Evolutionary conservation across 2,329 filamentous ascomycete genomes (phyloP).

Genomic region (Pseudogymnoascus sp.): DNA sequence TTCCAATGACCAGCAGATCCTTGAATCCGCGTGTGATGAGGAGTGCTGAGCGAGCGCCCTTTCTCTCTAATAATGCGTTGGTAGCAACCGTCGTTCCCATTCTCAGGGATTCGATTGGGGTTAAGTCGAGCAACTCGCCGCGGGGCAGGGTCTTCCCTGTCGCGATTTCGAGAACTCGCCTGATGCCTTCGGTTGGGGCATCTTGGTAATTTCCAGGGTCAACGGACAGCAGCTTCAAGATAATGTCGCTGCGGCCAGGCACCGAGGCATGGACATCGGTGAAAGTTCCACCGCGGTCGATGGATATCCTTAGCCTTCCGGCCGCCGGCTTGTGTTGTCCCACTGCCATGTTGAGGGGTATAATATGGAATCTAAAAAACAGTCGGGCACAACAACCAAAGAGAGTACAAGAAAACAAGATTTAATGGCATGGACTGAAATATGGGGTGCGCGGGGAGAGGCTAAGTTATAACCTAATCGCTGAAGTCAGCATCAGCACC

Average conservation of each 20-base stretch:
- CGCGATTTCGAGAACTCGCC: conserved; percentile 51
- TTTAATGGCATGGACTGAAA: conserved; percentile 1
- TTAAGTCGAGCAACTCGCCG: conserved; percentile 52
- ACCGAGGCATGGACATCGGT: conserved; percentile 60
- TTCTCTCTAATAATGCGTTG: conserved; percentile 64
- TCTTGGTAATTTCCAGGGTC: conserved; percentile 62
- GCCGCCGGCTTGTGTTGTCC: not conserved
- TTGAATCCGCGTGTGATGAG: conserved; percentile 64
- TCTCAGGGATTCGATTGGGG: conserved; percentile 57
- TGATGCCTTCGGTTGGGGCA: conserved; percentile 58
- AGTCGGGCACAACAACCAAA: not conserved
- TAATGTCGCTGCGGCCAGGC: conserved; percentile 53
- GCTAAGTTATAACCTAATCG: conserved; percentile 3
- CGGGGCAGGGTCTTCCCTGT: conserved; percentile 50
- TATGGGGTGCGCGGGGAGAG: conserved; percentile 2
- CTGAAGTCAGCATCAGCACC: not conserved
- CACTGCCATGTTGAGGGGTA: conserved; percentile 2
- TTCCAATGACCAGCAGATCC: conserved; percentile 64
- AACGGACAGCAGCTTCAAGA: conserved; percentile 68
- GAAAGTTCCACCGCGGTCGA: conserved; percentile 58
- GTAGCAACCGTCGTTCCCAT: conserved; percentile 72
- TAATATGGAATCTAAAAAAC: not conserved
- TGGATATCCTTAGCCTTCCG: conserved; percentile 4
- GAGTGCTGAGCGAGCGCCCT: conserved; percentile 62
- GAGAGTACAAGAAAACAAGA: not conserved